A percentile compares a stretch with the other conserved stretches of the same genome.
These are phyloP conservation scores for Vicia sativa DNA, from an alignment of 306 rosid species.

Conservation along the genomic window DNA sequence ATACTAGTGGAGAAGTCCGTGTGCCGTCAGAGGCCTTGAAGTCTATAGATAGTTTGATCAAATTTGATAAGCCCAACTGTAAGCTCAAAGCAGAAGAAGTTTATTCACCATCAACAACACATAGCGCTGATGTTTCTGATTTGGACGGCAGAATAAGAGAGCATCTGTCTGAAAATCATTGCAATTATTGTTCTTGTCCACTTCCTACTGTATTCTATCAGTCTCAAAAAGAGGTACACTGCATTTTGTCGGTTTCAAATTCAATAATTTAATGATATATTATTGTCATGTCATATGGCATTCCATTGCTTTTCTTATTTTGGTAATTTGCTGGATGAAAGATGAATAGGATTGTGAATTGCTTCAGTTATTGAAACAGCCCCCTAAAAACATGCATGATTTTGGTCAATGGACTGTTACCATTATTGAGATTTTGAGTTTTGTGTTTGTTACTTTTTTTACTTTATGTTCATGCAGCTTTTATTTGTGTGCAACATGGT, in stretches of 20 bases:
- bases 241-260: constrained; percentile 26
- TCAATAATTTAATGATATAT: constrained; percentile 30
- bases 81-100: constrained; percentile 76
- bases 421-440: background rate
- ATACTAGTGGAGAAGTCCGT: constrained; percentile 73
- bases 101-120: constrained; percentile 53
- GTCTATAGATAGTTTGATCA: constrained; percentile 89
- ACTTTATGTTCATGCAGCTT: too few species aligned
- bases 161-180: constrained; percentile 84
- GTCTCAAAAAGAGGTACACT: constrained; percentile 91
- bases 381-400: constrained; percentile 13
- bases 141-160: constrained; percentile 87
- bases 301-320: constrained; percentile 29
- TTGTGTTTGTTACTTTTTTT: too few species aligned
- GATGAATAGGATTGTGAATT: constrained; percentile 25
- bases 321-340: constrained; percentile 29
- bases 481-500: too few species aligned
- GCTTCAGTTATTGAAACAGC: constrained; percentile 30
- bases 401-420: constrained; percentile 10
- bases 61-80: constrained; percentile 89
- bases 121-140: constrained; percentile 54
- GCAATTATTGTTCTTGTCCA: constrained; percentile 78
- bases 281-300: background rate
- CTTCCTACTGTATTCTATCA: constrained; percentile 79
- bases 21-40: constrained; percentile 85